Conservation (phyloP, 2,329 filamentous ascomycete genomes). For the Trichoderma sp. region DNA sequence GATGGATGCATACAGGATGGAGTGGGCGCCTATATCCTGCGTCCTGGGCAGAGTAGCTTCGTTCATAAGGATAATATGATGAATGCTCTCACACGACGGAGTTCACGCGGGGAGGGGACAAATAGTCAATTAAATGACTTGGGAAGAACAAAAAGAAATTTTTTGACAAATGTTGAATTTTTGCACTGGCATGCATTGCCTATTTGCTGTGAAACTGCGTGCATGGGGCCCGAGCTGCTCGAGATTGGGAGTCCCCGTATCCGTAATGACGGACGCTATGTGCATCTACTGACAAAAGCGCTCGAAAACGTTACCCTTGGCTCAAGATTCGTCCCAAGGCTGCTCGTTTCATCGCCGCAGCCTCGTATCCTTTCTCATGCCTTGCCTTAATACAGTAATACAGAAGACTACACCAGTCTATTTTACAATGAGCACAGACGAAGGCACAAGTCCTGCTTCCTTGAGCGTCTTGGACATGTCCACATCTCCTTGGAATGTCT, state of each 20-base stretch:
- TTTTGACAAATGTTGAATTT: conserved; percentile 28
- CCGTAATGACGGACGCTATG: background rate
- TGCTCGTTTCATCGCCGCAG: background rate
- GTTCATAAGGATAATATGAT: conserved; percentile 44
- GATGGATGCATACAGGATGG: conserved; percentile 53
- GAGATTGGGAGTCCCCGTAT: background rate
- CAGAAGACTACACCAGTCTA: conserved; percentile 32
- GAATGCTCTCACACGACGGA: conserved; percentile 43
- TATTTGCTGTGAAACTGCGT: conserved; percentile 21
- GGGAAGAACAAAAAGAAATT: conserved; percentile 37
- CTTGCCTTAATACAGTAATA: background rate
- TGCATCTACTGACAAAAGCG: background rate
- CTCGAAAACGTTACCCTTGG: background rate
- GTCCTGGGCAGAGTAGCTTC: conserved; percentile 46
- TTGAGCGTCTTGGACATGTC: conserved; percentile 91
- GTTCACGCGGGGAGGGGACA: conserved; percentile 39
- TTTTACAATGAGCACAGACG: conserved; percentile 79
- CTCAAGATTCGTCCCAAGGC: background rate
- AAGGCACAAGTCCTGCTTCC: conserved; percentile 86
- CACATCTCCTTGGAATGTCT: conserved; percentile 65
- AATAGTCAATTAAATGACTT: conserved; percentile 39
- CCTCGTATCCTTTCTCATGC: background rate
- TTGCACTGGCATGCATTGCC: background rate
- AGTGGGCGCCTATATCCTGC: conserved; percentile 46
- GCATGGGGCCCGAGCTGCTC: background rate